phyloP scores from a whole-genome alignment of 1,139 yeast genomes.

The Pneumocystis jirovecii region DNA sequence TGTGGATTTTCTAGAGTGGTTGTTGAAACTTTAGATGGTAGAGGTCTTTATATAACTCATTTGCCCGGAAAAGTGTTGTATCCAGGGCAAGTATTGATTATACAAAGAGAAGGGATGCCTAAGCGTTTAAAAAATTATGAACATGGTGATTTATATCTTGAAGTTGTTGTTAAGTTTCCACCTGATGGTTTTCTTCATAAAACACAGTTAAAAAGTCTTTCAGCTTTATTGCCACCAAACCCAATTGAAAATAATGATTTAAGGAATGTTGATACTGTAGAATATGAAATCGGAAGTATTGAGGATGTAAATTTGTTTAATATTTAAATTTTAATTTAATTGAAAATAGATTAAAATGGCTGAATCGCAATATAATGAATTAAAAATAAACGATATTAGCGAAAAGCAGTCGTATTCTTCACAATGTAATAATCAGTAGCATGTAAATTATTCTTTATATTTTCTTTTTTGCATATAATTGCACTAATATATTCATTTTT shows the following conservation, averaged over 20 bases:
- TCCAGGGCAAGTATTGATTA: slow-evolving; percentile 58
- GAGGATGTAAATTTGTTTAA: background rate
- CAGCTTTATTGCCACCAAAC: slow-evolving; percentile 6
- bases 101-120: slow-evolving; percentile 83
- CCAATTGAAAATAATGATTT: background rate
- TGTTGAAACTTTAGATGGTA: slow-evolving; percentile 66
- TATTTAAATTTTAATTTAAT: background rate
- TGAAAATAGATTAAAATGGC: background rate
- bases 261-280: slow-evolving; percentile 5
- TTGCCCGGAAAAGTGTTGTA: slow-evolving; percentile 49
- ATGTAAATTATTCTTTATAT: background rate
- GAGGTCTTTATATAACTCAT: slow-evolving; percentile 51
- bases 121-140: slow-evolving; percentile 27
- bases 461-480: background rate
- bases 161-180: slow-evolving; percentile 66
- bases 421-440: background rate
- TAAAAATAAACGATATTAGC: background rate
- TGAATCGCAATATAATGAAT: background rate
- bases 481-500: background rate
- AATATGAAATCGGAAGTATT: slow-evolving; percentile 3
- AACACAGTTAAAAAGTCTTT: slow-evolving; percentile 4
- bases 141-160: slow-evolving; percentile 63
- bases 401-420: background rate
- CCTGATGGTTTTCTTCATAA: slow-evolving; percentile 46
- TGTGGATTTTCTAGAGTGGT: slow-evolving; percentile 58